Percentiles rank a stretch among this genome's conserved stretches.
Conservation (phyloP, 2,329 filamentous ascomycete species). For the Ramularia endophylla region DNA sequence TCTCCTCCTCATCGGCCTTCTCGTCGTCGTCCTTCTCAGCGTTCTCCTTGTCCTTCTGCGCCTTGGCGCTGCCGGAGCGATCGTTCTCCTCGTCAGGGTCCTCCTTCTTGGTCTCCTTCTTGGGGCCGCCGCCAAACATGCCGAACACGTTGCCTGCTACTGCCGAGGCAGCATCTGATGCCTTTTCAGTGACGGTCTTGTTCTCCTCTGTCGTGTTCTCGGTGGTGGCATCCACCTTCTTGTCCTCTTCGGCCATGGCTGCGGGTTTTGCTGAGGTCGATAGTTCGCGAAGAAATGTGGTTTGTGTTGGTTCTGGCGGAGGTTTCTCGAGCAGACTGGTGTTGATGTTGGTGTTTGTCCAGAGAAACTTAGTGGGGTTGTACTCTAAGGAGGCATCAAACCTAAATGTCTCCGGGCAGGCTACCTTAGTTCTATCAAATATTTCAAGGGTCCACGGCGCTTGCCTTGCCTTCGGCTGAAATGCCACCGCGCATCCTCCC, state of each 20-base stretch:
- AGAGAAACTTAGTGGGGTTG: too few species aligned
- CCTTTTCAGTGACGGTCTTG: slow-evolving; percentile 34
- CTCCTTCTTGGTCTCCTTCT: slow-evolving; percentile 91
- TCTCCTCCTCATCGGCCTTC: slow-evolving; percentile 53
- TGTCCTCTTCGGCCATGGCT: slow-evolving; percentile 28
- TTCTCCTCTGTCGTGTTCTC: slow-evolving; percentile 31
- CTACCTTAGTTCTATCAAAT: too few species aligned
- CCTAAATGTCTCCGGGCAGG: too few species aligned
- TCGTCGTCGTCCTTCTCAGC: slow-evolving; percentile 33
- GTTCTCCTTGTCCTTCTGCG: slow-evolving; percentile 58
- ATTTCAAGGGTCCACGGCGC: too few species aligned
- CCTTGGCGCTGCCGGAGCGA: slow-evolving; percentile 72
- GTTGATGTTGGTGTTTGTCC: too few species aligned
- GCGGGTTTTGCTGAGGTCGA: not conserved
- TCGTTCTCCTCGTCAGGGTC: slow-evolving; percentile 67
- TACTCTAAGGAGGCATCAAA: too few species aligned
- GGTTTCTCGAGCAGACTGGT: too few species aligned
- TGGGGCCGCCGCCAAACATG: slow-evolving; percentile 97
- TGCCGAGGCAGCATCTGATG: slow-evolving; percentile 32
- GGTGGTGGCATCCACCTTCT: slow-evolving; percentile 24
- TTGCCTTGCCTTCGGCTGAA: too few species aligned
- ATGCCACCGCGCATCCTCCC: too few species aligned
- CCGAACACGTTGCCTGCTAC: slow-evolving; percentile 69
- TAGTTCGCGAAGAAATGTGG: not conserved
- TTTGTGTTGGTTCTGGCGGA: too few species aligned